phyloP scores from a whole-genome alignment of 441 rosid genomes.

The Euphorbia schlechtendalii region DNA sequence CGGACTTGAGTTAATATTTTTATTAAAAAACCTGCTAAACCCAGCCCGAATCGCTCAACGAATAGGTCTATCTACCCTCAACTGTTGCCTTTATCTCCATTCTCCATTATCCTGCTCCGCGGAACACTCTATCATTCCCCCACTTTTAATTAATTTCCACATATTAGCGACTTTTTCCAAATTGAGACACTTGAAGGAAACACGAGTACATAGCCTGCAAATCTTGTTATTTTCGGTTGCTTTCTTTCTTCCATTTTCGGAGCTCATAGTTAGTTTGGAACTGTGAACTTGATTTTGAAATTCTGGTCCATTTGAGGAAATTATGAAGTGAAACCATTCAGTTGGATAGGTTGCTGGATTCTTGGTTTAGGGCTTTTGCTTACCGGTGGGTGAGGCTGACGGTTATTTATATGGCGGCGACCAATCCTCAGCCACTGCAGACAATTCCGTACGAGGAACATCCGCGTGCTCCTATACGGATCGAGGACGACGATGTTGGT shows the following conservation, averaged over 20 bases:
- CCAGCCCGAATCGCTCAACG: too few species aligned
- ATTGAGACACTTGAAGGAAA: conserved; percentile 29
- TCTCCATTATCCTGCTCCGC: too few species aligned
- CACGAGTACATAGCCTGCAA: conserved; percentile 29
- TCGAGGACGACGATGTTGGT: conserved; percentile 40
- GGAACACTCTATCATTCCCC: too few species aligned
- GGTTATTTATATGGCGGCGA: conserved; percentile 38
- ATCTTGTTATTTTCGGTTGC: conserved; percentile 18
- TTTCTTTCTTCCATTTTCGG: conserved; percentile 18
- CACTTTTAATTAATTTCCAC: too few species aligned
- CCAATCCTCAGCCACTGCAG: conserved; percentile 51
- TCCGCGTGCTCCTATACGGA: conserved; percentile 25
- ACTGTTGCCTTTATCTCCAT: too few species aligned
- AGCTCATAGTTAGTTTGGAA: conserved; percentile 8
- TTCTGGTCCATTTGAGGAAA: not conserved
- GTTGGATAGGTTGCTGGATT: conserved; percentile 25
- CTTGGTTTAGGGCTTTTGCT: conserved; percentile 10
- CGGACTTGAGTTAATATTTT: too few species aligned
- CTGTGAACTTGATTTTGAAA: not conserved
- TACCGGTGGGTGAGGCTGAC: conserved; percentile 10
- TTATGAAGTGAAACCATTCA: conserved; percentile 6
- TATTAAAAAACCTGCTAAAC: too few species aligned
- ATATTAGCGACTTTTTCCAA: conserved; percentile 17
- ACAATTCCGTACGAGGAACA: conserved; percentile 38
- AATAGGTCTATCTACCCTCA: too few species aligned